Evolutionary conservation across 2,329 filamentous ascomycete genomes (phyloP).

Genomic region (Ascochyta rabiei): DNA sequence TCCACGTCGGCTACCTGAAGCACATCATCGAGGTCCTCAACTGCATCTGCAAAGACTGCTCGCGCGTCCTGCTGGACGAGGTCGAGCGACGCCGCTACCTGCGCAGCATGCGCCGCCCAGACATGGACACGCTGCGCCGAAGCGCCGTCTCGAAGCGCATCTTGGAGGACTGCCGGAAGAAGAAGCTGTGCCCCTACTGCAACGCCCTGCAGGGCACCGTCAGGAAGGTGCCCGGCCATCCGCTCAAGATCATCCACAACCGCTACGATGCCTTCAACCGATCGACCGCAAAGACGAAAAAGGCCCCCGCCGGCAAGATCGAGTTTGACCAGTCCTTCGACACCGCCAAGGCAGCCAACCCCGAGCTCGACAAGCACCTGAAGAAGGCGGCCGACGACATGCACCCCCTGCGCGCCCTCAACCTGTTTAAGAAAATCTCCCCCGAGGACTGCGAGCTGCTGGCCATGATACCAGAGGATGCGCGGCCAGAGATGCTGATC

Average conservation of each 20-base stretch:
- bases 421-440: constrained; percentile 87
- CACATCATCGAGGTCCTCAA: constrained; percentile 91
- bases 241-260: constrained; percentile 94
- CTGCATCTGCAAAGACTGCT: constrained; percentile 94
- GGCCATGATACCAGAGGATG: constrained; percentile 83
- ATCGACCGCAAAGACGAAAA: constrained; percentile 85
- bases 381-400: constrained; percentile 94
- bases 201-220: constrained; percentile 86
- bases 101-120: constrained; percentile 78
- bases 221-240: constrained; percentile 78
- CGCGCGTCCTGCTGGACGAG: constrained; percentile 81
- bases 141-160: constrained; percentile 86
- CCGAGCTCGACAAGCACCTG: constrained; percentile 87
- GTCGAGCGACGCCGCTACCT: constrained; percentile 77
- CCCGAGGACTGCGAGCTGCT: constrained; percentile 88
- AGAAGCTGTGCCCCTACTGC: constrained; percentile 81
- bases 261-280: constrained; percentile 88
- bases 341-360: constrained; percentile 75
- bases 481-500: constrained; percentile 93
- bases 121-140: constrained; percentile 84
- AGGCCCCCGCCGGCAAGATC: constrained; percentile 79
- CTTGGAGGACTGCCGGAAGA: constrained; percentile 87
- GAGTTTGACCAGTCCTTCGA: constrained; percentile 86
- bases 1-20: constrained; percentile 95
- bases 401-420: constrained; percentile 85